These are phyloP conservation scores for Ophiostoma ips DNA, from an alignment of 2,329 filamentous ascomycete species.

Conservation along the genomic window DNA sequence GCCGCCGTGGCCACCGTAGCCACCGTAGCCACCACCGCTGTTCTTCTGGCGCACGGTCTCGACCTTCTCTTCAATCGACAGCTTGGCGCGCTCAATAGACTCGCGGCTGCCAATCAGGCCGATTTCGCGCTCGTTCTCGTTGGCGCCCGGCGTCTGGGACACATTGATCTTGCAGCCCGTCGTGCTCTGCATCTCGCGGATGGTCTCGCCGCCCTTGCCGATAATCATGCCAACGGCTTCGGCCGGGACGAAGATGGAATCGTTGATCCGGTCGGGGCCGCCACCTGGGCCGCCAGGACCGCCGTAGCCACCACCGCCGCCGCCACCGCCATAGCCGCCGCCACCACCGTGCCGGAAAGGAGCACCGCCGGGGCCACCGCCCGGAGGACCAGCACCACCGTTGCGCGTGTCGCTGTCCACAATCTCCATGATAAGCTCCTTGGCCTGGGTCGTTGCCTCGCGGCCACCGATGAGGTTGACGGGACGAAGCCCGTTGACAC, in stretches of 20 bases:
- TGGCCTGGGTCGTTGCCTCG: constrained; percentile 61
- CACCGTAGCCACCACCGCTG: constrained; percentile 24
- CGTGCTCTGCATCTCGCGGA: constrained; percentile 79
- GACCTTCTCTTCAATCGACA: constrained; percentile 81
- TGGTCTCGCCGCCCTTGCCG: constrained; percentile 85
- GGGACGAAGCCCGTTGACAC: constrained; percentile 74
- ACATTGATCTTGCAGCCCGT: constrained; percentile 95
- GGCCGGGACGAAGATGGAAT: constrained; percentile 73
- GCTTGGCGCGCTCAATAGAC: constrained; percentile 68
- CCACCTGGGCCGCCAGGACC: constrained; percentile 25
- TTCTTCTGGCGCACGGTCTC: constrained; percentile 60
- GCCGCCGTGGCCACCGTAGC: constrained; percentile 29
- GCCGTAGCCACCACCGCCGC: constrained; percentile 22
- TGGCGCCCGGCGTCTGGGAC: constrained; percentile 61
- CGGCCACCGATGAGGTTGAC: constrained; percentile 79
- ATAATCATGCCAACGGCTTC: constrained; percentile 96
- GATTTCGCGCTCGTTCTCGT: constrained; percentile 73
- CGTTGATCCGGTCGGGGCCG: constrained; percentile 56
- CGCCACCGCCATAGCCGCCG: constrained; percentile 14
- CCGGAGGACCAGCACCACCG: constrained; percentile 11
- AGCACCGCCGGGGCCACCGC: background rate
- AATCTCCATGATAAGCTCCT: constrained; percentile 84
- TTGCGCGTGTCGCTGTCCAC: constrained; percentile 77
- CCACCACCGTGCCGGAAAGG: constrained; percentile 22
- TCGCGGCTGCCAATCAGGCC: constrained; percentile 66